Conservation (phyloP, 192 early-diverging fungal species). For the Dissophora ornata region DNA sequence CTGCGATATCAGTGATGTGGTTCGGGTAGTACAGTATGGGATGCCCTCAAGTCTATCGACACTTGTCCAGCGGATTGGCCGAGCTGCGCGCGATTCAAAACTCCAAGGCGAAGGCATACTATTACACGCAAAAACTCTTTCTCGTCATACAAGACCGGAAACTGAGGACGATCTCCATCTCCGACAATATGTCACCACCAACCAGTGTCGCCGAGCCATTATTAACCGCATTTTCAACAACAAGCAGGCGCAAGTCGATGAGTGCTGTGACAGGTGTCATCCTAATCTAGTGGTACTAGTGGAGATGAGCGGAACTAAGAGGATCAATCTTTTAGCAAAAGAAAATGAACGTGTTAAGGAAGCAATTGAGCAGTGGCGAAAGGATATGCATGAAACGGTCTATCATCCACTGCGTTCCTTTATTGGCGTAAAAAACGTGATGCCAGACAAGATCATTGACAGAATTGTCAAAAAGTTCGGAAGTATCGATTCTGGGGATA, state of each 20-base stretch:
- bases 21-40: constrained; percentile 18
- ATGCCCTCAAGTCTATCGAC: neutral
- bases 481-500: no score
- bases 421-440: no score
- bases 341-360: neutral
- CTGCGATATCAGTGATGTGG: constrained; percentile 17
- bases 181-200: neutral
- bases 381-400: no score
- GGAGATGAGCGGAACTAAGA: no score
- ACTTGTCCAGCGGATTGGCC: constrained; percentile 10
- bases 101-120: constrained; percentile 5
- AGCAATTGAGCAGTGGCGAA: neutral
- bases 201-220: neutral
- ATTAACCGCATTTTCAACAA: constrained; percentile 6
- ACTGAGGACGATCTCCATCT: neutral
- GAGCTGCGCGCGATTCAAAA: constrained; percentile 5
- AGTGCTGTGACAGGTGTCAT: constrained; percentile 12
- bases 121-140: neutral
- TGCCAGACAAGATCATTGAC: no score
- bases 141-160: neutral
- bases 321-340: neutral
- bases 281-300: no score
- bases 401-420: no score
- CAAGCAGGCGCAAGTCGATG: neutral
- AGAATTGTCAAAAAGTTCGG: no score